Evolutionary conservation across 2,329 filamentous ascomycete genomes (phyloP), one percentile per base, ranked within the genome.

Genomic region (Aspergillus fumigatus): DNA sequence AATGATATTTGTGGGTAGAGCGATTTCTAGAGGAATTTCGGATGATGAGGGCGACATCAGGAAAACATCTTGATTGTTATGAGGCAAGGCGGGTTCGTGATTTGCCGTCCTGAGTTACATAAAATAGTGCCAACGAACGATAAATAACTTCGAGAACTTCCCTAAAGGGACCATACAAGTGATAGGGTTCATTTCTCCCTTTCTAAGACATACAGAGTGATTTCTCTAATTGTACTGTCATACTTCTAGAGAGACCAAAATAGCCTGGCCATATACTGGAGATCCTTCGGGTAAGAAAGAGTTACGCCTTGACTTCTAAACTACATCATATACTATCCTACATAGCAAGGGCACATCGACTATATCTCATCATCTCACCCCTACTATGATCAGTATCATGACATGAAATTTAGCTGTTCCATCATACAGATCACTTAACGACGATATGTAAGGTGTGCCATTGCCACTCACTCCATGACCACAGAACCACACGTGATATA

Each of bases 61-160:
- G 52, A 52, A 11, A 29, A 50, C 23, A 17, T 41, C 35, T 14
- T 5, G 9, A 47, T 50, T 49, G 25, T 50, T 27, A 25, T 27
- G 27, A 57, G 55, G 51, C 52, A 56, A 52, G 51, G 40, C 55
- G 52, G 48, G 45, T 27, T 49, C 45, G 51, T 55, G 59, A 50
- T 57, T 58, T 60, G 55, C 60, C 53, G 55, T 59, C 53, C 53
- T 60, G 56, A 38, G 32, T 38, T 38, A 35, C 32, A 35, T 56
- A 58, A 35, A 35, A 50, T 38, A 14, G 26, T 32, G 26, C 51
- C 38, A 47, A 47, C 41, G 40, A 52, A n/a, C 43, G 27, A 11
- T 1, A 11, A 29, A 50, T 48, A 23, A 29, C 11, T 14, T 35
- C 5, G 26, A 53, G 23, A 45, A 40, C 45, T 50, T 35, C n/a